These are phyloP conservation scores for Malassezia sympodialis DNA, from an alignment of 1,284 basidiomycete genomes.

Conservation along the genomic window DNA sequence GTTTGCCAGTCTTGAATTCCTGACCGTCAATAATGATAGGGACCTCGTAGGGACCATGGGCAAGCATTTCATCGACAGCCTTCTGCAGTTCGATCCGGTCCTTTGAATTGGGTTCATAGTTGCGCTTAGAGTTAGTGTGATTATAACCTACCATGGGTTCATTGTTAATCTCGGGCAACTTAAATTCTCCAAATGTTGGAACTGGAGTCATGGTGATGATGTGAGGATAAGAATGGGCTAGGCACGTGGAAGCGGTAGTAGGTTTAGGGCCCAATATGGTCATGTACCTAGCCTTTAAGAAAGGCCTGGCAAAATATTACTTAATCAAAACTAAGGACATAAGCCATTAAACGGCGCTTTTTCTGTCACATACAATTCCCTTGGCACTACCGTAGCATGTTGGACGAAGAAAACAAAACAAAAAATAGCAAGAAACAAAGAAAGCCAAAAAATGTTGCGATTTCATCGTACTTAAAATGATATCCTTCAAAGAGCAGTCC, in stretches of 20 bases:
- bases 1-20: constrained; percentile 70
- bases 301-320: neutral
- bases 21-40: constrained; percentile 87
- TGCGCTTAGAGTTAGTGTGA: constrained; percentile 43
- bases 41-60: constrained; percentile 75
- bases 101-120: constrained; percentile 68
- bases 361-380: neutral
- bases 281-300: neutral
- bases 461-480: neutral
- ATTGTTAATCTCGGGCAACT: constrained; percentile 38
- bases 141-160: constrained; percentile 32
- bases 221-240: neutral
- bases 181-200: constrained; percentile 22
- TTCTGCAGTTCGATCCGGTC: constrained; percentile 69
- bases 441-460: neutral
- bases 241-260: neutral
- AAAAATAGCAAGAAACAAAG: neutral
- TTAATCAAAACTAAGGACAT: neutral
- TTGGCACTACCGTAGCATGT: neutral
- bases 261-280: no score
- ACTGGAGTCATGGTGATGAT: neutral
- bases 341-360: neutral
- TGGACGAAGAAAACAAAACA: neutral
- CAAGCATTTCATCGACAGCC: constrained; percentile 69
- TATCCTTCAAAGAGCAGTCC: neutral